A percentile compares a stretch with the other conserved stretches of the same genome.
Evolutionary conservation across 306 rosid species (phyloP).

Genomic region (Medicago lupulina): DNA sequence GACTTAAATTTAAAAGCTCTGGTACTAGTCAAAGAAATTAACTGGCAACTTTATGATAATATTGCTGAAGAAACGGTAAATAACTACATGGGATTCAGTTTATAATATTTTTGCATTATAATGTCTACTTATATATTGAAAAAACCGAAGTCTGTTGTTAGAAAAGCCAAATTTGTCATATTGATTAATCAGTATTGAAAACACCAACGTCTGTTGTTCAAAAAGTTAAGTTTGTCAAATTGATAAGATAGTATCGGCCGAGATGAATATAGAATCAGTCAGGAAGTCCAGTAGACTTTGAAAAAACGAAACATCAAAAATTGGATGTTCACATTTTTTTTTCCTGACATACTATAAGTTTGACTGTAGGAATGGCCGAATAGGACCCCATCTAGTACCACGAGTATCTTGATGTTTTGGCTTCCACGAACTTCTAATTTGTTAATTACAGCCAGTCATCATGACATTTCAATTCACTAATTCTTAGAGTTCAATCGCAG

Average conservation of each 20-base stretch:
- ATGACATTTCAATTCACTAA: constrained; percentile 23
- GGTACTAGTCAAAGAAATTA: constrained; percentile 61
- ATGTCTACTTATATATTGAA: background rate
- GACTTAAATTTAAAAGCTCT: constrained; percentile 73
- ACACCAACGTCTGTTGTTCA: constrained; percentile 1
- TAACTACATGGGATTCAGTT: constrained; percentile 25
- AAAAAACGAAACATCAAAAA: constrained; percentile 10
- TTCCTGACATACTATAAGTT: constrained; percentile 2
- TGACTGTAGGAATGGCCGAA: constrained; percentile 3
- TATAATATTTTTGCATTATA: constrained; percentile 29
- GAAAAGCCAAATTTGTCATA: background rate
- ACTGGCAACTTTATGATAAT: constrained; percentile 77
- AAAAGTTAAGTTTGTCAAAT: constrained; percentile 28
- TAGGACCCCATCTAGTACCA: background rate
- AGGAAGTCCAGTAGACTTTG: constrained; percentile 9
- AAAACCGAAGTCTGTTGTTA: background rate
- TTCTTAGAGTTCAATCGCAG: constrained; percentile 51
- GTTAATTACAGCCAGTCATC: background rate
- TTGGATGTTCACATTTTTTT: background rate
- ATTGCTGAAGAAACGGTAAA: constrained; percentile 62
- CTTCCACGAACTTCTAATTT: constrained; percentile 7
- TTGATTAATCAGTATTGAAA: background rate
- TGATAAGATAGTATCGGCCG: constrained; percentile 9
- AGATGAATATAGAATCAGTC: constrained; percentile 26
- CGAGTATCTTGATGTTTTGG: constrained; percentile 29